These are phyloP conservation scores for Ceratocystis colombiana DNA, from an alignment of 2,329 filamentous ascomycete species.

Conservation along the genomic window DNA sequence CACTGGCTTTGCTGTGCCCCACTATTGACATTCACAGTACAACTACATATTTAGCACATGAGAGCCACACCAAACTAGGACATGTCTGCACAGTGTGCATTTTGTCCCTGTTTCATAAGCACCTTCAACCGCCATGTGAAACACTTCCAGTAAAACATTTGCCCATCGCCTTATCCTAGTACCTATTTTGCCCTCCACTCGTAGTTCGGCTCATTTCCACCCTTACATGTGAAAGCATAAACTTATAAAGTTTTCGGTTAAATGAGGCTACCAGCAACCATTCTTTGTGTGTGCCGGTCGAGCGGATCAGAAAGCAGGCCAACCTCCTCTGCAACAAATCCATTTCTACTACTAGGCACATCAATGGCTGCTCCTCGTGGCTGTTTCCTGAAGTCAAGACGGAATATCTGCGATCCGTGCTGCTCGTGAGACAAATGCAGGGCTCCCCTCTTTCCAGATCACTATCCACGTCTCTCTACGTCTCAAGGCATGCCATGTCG, in stretches of 20 bases:
- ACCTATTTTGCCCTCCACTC: neutral
- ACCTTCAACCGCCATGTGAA: neutral
- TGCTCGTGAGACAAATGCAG: neutral
- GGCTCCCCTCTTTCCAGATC: neutral
- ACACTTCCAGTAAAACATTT: neutral
- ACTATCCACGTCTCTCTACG: no score
- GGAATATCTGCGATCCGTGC: neutral
- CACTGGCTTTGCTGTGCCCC: neutral
- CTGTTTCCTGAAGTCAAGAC: neutral
- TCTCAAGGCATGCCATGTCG: neutral
- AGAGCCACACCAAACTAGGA: accelerated
- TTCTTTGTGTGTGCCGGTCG: neutral
- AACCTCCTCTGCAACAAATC: neutral
- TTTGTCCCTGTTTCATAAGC: constrained; percentile 17
- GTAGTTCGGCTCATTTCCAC: neutral
- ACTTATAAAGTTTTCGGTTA: no score
- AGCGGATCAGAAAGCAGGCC: neutral
- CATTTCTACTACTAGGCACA: neutral
- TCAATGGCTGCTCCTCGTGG: neutral
- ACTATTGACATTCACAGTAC: constrained; percentile 15
- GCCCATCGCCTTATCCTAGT: neutral
- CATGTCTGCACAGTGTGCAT: constrained; percentile 17
- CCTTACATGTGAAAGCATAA: neutral
- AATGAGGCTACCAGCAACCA: neutral
- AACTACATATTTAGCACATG: neutral